Conservation (phyloP, 495 filamentous ascomycete genomes). For the Jackrogersella multiformis region DNA sequence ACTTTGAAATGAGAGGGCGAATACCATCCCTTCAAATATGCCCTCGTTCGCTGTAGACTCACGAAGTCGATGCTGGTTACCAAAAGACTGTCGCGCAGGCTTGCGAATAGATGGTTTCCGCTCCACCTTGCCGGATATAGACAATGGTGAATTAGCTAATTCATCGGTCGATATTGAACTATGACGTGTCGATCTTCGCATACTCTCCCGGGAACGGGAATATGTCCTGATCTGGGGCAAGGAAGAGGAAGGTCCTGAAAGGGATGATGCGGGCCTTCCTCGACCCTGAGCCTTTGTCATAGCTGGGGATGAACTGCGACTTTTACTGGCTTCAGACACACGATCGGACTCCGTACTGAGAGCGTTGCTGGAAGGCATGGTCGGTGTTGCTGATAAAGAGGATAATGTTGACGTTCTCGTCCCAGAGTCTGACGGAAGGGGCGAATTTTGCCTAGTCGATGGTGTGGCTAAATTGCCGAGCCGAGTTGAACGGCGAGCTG, state of each 20-base stretch:
- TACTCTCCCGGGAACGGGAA: conserved; percentile 36
- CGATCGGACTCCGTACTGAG: conserved; percentile 36
- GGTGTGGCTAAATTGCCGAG: conserved; percentile 32
- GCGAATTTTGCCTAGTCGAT: conserved; percentile 10
- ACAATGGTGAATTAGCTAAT: conserved; percentile 44
- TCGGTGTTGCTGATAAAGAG: conserved; percentile 49
- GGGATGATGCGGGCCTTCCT: conserved; percentile 25
- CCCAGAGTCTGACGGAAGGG: conserved; percentile 22
- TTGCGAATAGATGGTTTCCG: conserved; percentile 25
- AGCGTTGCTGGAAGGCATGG: conserved; percentile 43
- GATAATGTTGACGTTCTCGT: conserved; percentile 47
- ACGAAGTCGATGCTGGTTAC: conserved; percentile 20
- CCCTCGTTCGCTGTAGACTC: conserved; percentile 36
- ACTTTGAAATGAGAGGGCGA: conserved; percentile 74
- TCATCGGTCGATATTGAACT: conserved; percentile 55
- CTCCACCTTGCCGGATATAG: conserved; percentile 14
- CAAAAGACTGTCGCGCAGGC: conserved; percentile 29
- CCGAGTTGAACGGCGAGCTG: conserved; percentile 21
- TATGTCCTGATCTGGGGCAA: conserved; percentile 41
- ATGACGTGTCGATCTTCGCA: conserved; percentile 28
- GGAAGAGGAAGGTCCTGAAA: conserved; percentile 23
- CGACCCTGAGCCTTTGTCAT: conserved; percentile 41
- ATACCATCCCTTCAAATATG: conserved; percentile 80
- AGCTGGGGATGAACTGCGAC: conserved; percentile 47
- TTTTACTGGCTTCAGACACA: conserved; percentile 5